phyloP scores from a whole-genome alignment of 768 basidiomycete genomes.

The Mrakia frigida region DNA sequence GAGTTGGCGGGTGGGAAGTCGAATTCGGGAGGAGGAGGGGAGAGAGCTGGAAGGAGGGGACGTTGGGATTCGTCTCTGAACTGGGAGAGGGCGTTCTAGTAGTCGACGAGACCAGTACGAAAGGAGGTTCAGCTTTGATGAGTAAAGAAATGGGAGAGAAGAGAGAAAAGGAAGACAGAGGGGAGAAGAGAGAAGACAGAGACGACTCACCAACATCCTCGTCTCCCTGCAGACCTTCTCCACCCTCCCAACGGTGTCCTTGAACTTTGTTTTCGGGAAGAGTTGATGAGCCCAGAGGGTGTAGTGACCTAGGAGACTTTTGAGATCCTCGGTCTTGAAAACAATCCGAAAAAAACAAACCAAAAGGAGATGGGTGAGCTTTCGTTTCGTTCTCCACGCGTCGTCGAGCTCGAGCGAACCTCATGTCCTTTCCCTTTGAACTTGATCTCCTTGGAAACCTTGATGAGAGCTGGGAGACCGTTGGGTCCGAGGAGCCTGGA shows the following conservation, averaged over 20 bases:
- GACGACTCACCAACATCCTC: slow-evolving; percentile 67
- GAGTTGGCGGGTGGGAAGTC: not conserved
- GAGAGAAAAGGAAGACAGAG: not conserved
- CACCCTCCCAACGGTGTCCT: slow-evolving; percentile 74
- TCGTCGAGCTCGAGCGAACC: slow-evolving; percentile 48
- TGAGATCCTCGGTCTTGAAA: slow-evolving; percentile 70
- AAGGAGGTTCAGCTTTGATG: not conserved
- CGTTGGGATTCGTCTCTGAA: slow-evolving; percentile 5
- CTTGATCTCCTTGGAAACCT: slow-evolving; percentile 70
- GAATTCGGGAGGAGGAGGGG: slow-evolving; percentile 11
- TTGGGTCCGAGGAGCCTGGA: slow-evolving; percentile 60
- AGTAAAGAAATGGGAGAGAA: not conserved
- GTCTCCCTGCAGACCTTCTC: slow-evolving; percentile 84
- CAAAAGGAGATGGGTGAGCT: not conserved
- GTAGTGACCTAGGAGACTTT: slow-evolving; percentile 72
- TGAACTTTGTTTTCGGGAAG: slow-evolving; percentile 82
- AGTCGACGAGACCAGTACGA: not conserved
- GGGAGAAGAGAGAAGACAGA: not conserved
- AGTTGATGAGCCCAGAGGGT: slow-evolving; percentile 93
- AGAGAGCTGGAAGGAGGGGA: slow-evolving; percentile 1
- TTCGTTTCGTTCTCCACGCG: no score
- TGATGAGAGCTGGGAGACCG: slow-evolving; percentile 75
- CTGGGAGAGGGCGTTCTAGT: slow-evolving; percentile 4
- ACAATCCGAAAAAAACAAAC: slow-evolving; percentile 13
- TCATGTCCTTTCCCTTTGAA: slow-evolving; percentile 88